These are phyloP conservation scores for Boletus mariae DNA, from an alignment of 1,284 basidiomycete species.

Conservation along the genomic window DNA sequence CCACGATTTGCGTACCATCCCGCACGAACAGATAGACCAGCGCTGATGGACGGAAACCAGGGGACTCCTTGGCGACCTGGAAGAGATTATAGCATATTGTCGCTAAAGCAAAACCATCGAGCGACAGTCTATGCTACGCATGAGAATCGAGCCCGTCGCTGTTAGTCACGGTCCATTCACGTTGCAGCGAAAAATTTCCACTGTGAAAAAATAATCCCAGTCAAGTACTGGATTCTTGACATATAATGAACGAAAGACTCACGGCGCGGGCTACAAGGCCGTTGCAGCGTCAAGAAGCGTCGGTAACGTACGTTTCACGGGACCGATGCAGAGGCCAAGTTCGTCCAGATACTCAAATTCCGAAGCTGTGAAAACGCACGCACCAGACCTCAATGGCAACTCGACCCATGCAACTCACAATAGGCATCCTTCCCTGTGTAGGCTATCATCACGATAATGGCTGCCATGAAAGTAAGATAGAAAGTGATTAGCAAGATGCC, in stretches of 20 bases:
- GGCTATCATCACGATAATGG: neutral
- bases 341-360: neutral
- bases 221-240: neutral
- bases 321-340: neutral
- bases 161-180: neutral
- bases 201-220: neutral
- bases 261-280: neutral
- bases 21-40: neutral
- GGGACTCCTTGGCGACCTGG: neutral
- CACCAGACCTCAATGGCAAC: neutral
- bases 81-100: neutral
- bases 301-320: neutral
- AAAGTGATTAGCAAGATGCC: neutral
- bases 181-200: neutral
- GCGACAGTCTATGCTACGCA: neutral
- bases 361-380: neutral
- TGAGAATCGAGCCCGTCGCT: neutral
- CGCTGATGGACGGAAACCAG: neutral
- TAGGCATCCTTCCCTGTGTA: neutral
- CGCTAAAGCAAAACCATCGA: neutral
- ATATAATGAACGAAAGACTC: neutral
- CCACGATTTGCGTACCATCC: neutral
- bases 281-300: neutral
- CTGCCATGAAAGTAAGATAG: neutral
- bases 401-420: neutral